These are phyloP conservation scores for Lipomyces japonicus DNA, from an alignment of 805 yeast genomes.

Conservation along the genomic window DNA sequence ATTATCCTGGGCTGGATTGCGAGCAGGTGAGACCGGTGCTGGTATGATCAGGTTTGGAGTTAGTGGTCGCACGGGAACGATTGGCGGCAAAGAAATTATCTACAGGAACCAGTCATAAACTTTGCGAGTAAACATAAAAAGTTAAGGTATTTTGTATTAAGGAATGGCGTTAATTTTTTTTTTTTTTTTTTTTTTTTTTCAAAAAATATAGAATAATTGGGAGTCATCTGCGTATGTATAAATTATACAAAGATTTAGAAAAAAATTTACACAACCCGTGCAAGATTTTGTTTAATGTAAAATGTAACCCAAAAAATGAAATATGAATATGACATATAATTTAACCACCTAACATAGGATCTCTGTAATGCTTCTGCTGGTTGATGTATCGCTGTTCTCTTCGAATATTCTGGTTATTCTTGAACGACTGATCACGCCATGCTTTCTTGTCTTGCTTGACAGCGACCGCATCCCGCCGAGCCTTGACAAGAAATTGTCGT, in stretches of 20 bases:
- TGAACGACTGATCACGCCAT: constrained; percentile 56
- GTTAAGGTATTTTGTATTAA: no score
- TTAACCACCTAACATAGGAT: constrained; percentile 50
- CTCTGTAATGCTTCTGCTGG: constrained; percentile 81
- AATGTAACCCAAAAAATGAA: neutral
- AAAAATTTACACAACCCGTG: neutral
- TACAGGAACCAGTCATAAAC: constrained; percentile 24
- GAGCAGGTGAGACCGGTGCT: constrained; percentile 31
- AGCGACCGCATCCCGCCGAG: constrained; percentile 35
- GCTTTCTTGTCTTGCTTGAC: constrained; percentile 49
- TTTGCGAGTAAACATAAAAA: no score
- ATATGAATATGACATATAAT: neutral
- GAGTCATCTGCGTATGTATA: no score
- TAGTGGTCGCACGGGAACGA: constrained; percentile 31
- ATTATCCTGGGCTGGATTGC: constrained; percentile 29
- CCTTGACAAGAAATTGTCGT: constrained; percentile 4
- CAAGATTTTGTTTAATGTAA: neutral
- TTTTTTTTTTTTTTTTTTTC: neutral
- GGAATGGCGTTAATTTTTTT: neutral
- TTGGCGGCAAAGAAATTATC: constrained; percentile 30
- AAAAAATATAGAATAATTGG: neutral
- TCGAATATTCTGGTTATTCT: constrained; percentile 42
- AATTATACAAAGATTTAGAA: neutral
- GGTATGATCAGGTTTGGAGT: constrained; percentile 33
- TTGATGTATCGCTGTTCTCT: constrained; percentile 69